Conservation (phyloP, 2,329 filamentous ascomycete species). For the Plenodomus lindquistii region DNA sequence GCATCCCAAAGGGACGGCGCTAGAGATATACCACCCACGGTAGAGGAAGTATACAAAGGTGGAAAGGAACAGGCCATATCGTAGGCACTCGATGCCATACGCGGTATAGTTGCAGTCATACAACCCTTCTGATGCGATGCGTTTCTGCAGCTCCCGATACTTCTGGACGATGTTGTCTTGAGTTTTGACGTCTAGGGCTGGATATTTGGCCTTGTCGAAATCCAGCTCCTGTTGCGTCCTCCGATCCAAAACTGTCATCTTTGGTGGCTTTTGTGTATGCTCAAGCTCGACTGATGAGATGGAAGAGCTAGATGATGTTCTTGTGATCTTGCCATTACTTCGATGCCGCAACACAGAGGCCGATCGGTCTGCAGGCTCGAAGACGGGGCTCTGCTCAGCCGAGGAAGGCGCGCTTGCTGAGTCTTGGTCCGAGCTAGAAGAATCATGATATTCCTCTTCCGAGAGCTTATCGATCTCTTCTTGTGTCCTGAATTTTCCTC, state of each 20-base stretch:
- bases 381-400: conserved; percentile 60
- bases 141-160: conserved; percentile 76
- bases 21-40: conserved; percentile 55
- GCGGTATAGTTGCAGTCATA: conserved; percentile 83
- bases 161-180: conserved; percentile 78
- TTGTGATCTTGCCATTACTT: conserved; percentile 37
- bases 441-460: conserved; percentile 38
- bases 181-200: conserved; percentile 70
- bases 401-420: conserved; percentile 52
- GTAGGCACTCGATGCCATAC: conserved; percentile 73
- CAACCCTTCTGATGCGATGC: conserved; percentile 73
- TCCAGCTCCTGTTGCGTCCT: conserved; percentile 75
- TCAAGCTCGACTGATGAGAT: conserved; percentile 57
- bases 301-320: conserved; percentile 62
- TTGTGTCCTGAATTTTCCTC: conserved; percentile 71
- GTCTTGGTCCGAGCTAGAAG: conserved; percentile 27
- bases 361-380: conserved; percentile 56
- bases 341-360: conserved; percentile 41
- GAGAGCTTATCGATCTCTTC: conserved; percentile 41
- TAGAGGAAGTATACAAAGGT: conserved; percentile 58
- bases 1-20: conserved; percentile 74
- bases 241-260: conserved; percentile 69
- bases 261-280: conserved; percentile 40
- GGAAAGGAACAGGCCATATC: conserved; percentile 71
- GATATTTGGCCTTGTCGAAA: conserved; percentile 79